A percentile compares a stretch with the other conserved stretches of the same genome.
These are phyloP conservation scores for Pulicaria dysenterica DNA, from an alignment of 129 eudicot genomes.

Conservation along the genomic window DNA sequence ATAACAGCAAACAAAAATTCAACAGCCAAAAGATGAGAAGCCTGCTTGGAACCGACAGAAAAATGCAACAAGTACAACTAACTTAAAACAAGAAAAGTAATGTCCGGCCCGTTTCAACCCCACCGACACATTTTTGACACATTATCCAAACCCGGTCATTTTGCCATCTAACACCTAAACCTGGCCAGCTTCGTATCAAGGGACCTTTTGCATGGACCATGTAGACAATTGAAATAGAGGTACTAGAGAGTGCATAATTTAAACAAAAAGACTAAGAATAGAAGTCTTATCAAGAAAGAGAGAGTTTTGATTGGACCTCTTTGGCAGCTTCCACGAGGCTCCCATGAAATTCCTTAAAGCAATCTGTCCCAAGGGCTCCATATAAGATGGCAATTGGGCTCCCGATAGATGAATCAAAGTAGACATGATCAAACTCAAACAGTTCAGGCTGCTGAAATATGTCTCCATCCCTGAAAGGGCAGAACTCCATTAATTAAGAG, in stretches of 20 bases:
- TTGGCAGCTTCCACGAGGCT: conserved; percentile 74
- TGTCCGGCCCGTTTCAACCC: too few relatives aligned
- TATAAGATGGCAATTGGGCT: conserved; percentile 81
- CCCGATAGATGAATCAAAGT: conserved; percentile 67
- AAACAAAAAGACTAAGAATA: not conserved
- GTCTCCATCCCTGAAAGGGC: conserved; percentile 52
- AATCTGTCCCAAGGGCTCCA: conserved; percentile 95
- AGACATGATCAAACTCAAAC: conserved; percentile 87
- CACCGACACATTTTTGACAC: too few relatives aligned
- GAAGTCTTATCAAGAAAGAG: not conserved
- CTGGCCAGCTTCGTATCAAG: not conserved
- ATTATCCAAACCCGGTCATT: too few relatives aligned
- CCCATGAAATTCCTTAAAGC: conserved; percentile 75
- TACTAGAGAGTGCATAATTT: not conserved
- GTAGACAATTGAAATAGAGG: not conserved
- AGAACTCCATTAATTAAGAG: conserved; percentile 15
- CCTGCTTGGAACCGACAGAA: not conserved
- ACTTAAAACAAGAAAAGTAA: too few relatives aligned
- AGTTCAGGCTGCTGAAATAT: conserved; percentile 90
- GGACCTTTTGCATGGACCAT: not conserved
- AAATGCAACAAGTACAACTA: too few relatives aligned
- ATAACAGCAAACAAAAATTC: too few relatives aligned
- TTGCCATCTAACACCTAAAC: not conserved
- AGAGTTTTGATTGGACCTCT: conserved; percentile 51
- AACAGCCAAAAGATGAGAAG: not conserved